Conservation (phyloP, 177 flowering plant species). For the Vitis hybrid region DNA sequence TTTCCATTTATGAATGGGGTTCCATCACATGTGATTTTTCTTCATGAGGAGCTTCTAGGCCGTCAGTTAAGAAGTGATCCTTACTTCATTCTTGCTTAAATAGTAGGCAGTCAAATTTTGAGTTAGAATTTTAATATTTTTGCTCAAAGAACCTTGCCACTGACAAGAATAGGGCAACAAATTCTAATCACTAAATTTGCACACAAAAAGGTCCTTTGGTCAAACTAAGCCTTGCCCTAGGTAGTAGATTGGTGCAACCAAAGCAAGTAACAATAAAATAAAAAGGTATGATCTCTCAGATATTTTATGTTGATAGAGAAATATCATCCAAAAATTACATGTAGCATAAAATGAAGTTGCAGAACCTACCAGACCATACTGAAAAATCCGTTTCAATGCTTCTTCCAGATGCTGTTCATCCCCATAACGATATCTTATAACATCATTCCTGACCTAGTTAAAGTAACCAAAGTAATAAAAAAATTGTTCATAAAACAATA, state of each 20-base stretch:
- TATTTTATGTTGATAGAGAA: not conserved
- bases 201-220: too few species aligned
- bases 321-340: not conserved
- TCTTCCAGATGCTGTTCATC: constrained; percentile 99
- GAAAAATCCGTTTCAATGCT: constrained; percentile 93
- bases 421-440: constrained; percentile 89
- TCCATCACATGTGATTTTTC: too few species aligned
- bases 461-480: not conserved
- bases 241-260: not conserved
- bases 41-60: too few species aligned
- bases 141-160: not conserved
- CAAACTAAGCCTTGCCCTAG: not conserved
- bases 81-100: too few species aligned
- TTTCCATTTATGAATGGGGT: too few species aligned
- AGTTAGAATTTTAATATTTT: not conserved
- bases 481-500: not conserved
- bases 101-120: too few species aligned
- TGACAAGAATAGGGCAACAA: not conserved
- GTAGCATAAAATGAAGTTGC: not conserved
- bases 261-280: not conserved
- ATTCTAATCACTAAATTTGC: not conserved
- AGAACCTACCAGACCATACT: constrained; percentile 79
- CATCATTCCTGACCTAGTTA: constrained; percentile 82
- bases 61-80: too few species aligned
- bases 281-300: not conserved